A percentile compares a stretch with the other conserved stretches of the same genome.
phyloP scores from a whole-genome alignment of 176 grass and related monocot genomes.

The Cenchrus purpureus region DNA sequence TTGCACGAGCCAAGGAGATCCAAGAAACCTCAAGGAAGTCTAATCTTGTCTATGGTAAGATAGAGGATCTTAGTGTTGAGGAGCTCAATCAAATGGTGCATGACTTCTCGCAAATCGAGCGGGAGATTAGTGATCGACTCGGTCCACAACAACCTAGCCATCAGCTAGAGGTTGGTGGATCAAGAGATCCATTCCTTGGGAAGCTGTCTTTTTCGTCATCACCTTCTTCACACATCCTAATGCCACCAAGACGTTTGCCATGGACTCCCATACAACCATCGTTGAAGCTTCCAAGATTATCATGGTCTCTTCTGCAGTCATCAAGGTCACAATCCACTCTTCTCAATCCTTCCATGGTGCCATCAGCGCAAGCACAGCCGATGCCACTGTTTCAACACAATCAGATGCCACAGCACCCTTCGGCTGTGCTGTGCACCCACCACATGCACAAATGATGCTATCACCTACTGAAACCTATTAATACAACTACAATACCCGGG shows the following conservation, averaged over 20 bases:
- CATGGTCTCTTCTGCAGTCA: background rate
- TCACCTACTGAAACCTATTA: background rate
- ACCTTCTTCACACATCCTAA: background rate
- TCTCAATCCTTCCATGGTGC: background rate
- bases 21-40: background rate
- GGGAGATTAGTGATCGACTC: background rate
- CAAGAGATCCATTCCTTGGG: background rate
- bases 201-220: background rate
- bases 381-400: background rate
- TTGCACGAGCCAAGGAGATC: background rate
- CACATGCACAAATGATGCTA: background rate
- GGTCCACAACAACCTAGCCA: background rate
- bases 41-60: background rate
- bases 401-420: background rate
- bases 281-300: background rate
- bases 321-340: background rate
- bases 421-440: too few species aligned
- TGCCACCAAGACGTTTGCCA: constrained; percentile 1
- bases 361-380: background rate
- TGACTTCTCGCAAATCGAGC: background rate
- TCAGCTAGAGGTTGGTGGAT: background rate
- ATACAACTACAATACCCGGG: background rate
- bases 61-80: background rate
- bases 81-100: background rate
- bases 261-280: background rate